Evolutionary conservation across 2,329 filamentous ascomycete genomes (phyloP).

Genomic region (Nannizzia gypsea): DNA sequence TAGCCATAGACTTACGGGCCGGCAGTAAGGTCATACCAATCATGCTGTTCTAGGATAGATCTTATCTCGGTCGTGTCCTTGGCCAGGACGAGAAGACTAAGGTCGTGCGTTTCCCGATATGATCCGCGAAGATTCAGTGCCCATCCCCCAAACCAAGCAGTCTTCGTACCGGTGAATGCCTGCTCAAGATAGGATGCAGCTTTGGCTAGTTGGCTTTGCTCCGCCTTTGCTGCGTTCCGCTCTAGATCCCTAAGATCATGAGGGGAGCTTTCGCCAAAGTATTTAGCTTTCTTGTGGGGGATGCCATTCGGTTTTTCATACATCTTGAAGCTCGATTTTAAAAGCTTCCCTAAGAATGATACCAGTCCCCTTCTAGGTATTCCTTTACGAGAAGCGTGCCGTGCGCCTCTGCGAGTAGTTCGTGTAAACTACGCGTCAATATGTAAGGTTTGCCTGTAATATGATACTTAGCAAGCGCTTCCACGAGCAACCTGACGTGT

Average conservation of each 20-base stretch:
- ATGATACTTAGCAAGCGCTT: too few relatives aligned
- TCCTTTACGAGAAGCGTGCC: neutral
- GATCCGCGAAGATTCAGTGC: neutral
- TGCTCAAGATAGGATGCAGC: slow-evolving; percentile 6
- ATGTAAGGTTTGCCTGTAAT: neutral
- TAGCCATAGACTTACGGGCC: too few relatives aligned
- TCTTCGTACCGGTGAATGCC: neutral
- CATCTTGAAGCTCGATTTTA: neutral
- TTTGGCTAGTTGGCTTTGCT: slow-evolving; percentile 6
- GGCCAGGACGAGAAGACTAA: neutral
- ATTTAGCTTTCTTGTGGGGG: neutral
- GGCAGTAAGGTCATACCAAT: neutral
- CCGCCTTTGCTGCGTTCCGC: slow-evolving; percentile 7
- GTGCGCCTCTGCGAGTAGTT: neutral
- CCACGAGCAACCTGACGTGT: too few relatives aligned
- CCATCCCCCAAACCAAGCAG: neutral
- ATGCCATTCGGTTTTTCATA: neutral
- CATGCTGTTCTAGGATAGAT: neutral
- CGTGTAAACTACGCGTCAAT: neutral
- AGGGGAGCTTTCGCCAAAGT: neutral
- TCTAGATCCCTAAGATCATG: slow-evolving; percentile 7
- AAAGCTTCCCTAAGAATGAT: too few relatives aligned
- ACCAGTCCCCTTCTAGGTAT: too few relatives aligned
- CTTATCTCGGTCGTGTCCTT: neutral
- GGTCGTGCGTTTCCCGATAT: neutral